These are phyloP conservation scores for Claviceps sp. DNA, from an alignment of 2,329 filamentous ascomycete genomes.

Conservation along the genomic window DNA sequence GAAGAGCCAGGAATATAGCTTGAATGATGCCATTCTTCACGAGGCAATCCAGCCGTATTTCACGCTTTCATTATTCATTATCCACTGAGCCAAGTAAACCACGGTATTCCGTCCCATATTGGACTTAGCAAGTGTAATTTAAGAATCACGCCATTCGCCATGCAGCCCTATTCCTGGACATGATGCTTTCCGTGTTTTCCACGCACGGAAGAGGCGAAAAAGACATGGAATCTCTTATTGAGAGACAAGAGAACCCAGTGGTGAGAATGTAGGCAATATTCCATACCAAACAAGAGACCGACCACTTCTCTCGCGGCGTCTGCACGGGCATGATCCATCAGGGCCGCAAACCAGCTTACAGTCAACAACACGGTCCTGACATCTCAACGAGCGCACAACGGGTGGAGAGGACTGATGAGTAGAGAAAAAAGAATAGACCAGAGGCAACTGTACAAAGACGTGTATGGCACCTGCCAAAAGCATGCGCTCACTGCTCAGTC, in stretches of 20 bases:
- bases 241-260: background rate
- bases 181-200: background rate
- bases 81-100: too few relatives aligned
- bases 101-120: too few relatives aligned
- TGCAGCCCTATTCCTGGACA: background rate
- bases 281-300: background rate
- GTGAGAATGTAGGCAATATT: background rate
- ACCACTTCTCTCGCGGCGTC: background rate
- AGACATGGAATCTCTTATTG: background rate
- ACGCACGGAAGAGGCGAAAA: background rate
- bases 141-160: background rate
- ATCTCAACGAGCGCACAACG: too few relatives aligned
- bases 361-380: too few relatives aligned
- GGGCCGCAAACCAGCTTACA: too few relatives aligned
- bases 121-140: too few relatives aligned
- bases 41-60: too few relatives aligned
- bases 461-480: too few relatives aligned
- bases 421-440: background rate
- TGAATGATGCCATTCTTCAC: too few relatives aligned
- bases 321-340: background rate
- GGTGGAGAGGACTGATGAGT: background rate
- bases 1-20: background rate
- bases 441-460: too few relatives aligned
- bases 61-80: too few relatives aligned
- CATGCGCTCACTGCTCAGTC: constrained; percentile 52